These are phyloP conservation scores for Simplicillium aogashimaense DNA, from an alignment of 2,329 filamentous ascomycete species.

Conservation along the genomic window DNA sequence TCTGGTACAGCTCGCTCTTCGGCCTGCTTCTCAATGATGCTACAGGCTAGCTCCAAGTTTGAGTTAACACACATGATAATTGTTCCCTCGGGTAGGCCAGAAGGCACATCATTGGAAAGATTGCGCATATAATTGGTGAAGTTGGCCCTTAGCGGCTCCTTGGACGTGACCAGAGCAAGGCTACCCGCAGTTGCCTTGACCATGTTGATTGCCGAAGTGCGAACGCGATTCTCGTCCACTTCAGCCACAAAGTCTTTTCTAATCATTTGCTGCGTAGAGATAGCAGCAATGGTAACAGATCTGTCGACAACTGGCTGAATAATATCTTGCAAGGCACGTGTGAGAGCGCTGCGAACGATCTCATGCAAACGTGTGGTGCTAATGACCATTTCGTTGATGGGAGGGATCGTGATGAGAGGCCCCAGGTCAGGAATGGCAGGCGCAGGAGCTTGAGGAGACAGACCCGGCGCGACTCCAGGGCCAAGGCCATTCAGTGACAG, in stretches of 20 bases:
- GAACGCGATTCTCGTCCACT: conserved; percentile 76
- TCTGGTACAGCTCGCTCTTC: conserved; percentile 88
- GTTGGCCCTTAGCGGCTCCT: conserved; percentile 90
- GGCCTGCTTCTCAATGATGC: conserved; percentile 89
- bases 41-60: conserved; percentile 87
- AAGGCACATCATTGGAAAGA: conserved; percentile 57
- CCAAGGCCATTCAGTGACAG: conserved; percentile 67
- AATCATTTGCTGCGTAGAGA: conserved; percentile 91
- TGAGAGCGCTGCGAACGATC: conserved; percentile 79
- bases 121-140: conserved; percentile 92
- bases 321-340: conserved; percentile 87
- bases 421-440: conserved; percentile 78
- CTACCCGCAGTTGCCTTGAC: conserved; percentile 91
- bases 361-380: conserved; percentile 56
- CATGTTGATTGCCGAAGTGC: conserved; percentile 82
- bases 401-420: conserved; percentile 69
- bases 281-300: conserved; percentile 94
- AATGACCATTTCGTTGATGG: conserved; percentile 70
- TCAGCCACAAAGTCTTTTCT: conserved; percentile 95
- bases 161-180: conserved; percentile 92
- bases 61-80: conserved; percentile 99
- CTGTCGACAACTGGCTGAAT: conserved; percentile 96
- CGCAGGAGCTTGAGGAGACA: conserved; percentile 69
- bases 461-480: conserved; percentile 57
- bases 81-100: conserved; percentile 82